Evolutionary conservation across 805 yeast genomes (phyloP).

Genomic region (Ogataea allantospora): DNA sequence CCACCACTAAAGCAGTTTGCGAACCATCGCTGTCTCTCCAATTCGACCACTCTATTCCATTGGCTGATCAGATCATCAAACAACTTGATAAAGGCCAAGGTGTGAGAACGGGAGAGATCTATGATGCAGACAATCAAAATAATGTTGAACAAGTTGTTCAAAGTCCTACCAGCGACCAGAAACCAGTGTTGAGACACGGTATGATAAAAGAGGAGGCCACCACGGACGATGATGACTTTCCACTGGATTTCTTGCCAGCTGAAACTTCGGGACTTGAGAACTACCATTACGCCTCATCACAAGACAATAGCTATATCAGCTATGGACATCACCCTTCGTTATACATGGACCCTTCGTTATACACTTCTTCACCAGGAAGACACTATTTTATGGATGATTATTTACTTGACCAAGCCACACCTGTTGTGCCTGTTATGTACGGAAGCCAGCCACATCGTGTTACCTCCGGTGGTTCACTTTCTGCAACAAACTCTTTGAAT

Average conservation of each 20-base stretch:
- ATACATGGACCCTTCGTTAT: slow-evolving; percentile 28
- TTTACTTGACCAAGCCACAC: slow-evolving; percentile 30
- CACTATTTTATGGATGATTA: slow-evolving; percentile 21
- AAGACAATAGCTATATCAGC: slow-evolving; percentile 17
- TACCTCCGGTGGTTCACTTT: slow-evolving; percentile 7
- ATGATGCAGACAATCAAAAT: slow-evolving; percentile 16
- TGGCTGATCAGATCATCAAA: slow-evolving; percentile 52
- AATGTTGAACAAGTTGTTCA: slow-evolving; percentile 17
- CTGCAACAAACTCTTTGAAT: slow-evolving; percentile 15
- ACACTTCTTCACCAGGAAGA: slow-evolving; percentile 28
- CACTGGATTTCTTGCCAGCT: slow-evolving; percentile 57
- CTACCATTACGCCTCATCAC: slow-evolving; percentile 33
- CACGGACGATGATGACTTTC: slow-evolving; percentile 63
- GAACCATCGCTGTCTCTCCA: slow-evolving; percentile 82
- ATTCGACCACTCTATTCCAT: slow-evolving; percentile 51
- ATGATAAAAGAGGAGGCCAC: slow-evolving; percentile 15
- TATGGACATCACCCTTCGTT: slow-evolving; percentile 25
- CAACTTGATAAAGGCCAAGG: slow-evolving; percentile 22
- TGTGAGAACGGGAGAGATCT: slow-evolving; percentile 12
- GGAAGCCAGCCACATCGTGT: slow-evolving; percentile 19
- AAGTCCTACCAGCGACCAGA: slow-evolving; percentile 14
- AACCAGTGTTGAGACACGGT: background rate
- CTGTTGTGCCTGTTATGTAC: slow-evolving; percentile 29
- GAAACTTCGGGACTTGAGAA: slow-evolving; percentile 20
- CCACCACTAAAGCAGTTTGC: slow-evolving; percentile 68